Conservation (phyloP, 768 basidiomycete genomes). For the Panaeolus papilionaceus region DNA sequence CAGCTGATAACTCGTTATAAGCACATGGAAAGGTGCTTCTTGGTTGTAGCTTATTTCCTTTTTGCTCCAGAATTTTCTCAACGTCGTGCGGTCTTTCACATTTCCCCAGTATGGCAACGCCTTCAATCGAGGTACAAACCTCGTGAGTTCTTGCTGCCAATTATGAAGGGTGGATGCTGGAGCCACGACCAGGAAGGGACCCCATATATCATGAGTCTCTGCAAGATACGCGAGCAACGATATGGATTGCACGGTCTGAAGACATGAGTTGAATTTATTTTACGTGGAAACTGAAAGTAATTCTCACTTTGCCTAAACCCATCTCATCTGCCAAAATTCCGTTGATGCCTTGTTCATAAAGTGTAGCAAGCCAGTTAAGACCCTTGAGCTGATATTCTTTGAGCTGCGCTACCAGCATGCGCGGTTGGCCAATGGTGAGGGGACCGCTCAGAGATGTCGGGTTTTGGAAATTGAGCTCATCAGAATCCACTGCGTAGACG, state of each 20-base stretch:
- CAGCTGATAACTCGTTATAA: constrained; percentile 97
- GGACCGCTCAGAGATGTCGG: constrained; percentile 89
- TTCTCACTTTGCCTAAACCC: constrained; percentile 85
- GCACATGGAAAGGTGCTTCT: constrained; percentile 94
- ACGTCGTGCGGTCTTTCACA: constrained; percentile 91
- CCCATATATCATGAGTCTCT: constrained; percentile 98
- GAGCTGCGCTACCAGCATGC: constrained; percentile 94
- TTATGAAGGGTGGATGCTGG: constrained; percentile 98
- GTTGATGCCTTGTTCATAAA: constrained; percentile 99
- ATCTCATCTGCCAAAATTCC: constrained; percentile 99
- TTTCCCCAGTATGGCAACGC: constrained; percentile 99
- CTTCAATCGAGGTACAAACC: constrained; percentile 93
- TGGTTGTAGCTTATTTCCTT: constrained; percentile 96
- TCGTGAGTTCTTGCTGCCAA: constrained; percentile 98
- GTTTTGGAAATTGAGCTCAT: constrained; percentile 99
- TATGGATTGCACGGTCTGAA: constrained; percentile 95
- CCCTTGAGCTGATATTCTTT: constrained; percentile 99
- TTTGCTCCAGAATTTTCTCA: constrained; percentile 98
- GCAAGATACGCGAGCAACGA: constrained; percentile 95
- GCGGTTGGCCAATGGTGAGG: constrained; percentile 88
- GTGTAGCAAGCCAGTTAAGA: constrained; percentile 95
- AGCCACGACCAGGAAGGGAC: constrained; percentile 97
- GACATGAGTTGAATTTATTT: constrained; percentile 15
- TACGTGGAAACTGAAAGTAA: constrained; percentile 10
- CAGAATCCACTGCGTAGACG: constrained; percentile 76